Conservation (phyloP, 2,329 filamentous ascomycete species). For the Fusarium tuaranense region DNA sequence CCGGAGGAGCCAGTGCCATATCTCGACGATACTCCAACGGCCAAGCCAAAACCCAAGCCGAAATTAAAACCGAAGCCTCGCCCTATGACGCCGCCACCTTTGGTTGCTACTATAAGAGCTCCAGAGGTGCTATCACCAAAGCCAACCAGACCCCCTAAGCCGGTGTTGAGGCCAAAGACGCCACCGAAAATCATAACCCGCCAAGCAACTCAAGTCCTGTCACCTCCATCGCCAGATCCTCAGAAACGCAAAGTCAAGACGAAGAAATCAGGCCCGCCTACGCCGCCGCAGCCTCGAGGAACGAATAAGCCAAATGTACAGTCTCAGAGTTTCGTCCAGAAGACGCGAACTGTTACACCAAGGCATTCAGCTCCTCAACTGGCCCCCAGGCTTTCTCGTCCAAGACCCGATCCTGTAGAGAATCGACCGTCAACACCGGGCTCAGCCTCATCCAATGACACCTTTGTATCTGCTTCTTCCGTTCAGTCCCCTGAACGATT, state of each 20-base stretch:
- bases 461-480: slow-evolving; percentile 58
- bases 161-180: slow-evolving; percentile 46
- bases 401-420: slow-evolving; percentile 21
- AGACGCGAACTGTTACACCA: slow-evolving; percentile 12
- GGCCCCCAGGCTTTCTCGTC: slow-evolving; percentile 16
- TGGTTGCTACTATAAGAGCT: slow-evolving; percentile 32
- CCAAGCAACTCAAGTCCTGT: slow-evolving; percentile 30
- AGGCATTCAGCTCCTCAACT: slow-evolving; percentile 25
- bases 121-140: slow-evolving; percentile 48
- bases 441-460: slow-evolving; percentile 59
- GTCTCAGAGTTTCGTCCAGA: slow-evolving; percentile 15
- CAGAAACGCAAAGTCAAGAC: slow-evolving; percentile 39
- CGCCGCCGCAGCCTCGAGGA: slow-evolving; percentile 52
- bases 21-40: slow-evolving; percentile 1
- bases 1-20: slow-evolving; percentile 19
- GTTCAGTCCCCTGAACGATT: slow-evolving; percentile 46
- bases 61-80: slow-evolving; percentile 42
- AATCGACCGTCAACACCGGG: slow-evolving; percentile 35
- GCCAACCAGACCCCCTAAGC: slow-evolving; percentile 48
- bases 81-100: slow-evolving; percentile 35
- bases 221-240: slow-evolving; percentile 45
- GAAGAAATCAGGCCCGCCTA: slow-evolving; percentile 48
- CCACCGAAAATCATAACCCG: slow-evolving; percentile 44
- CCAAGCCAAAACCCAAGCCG: slow-evolving; percentile 46
- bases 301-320: slow-evolving; percentile 35